phyloP scores from a whole-genome alignment of 257 asterid species.

The Capsicum rhomboideum region DNA sequence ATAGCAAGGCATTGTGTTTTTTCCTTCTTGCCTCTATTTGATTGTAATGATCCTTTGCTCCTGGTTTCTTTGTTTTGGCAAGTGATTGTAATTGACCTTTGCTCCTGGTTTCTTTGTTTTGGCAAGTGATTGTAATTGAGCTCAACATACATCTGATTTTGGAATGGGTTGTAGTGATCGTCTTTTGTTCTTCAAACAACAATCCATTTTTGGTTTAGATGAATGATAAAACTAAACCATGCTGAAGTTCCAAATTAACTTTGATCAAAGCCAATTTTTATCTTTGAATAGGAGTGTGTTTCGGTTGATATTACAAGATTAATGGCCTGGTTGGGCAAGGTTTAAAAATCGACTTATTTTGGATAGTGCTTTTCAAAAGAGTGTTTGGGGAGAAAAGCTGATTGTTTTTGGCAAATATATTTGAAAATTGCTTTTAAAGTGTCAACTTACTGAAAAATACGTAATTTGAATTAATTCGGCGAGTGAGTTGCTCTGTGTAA shows the following conservation, averaged over 20 bases:
- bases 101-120: not conserved
- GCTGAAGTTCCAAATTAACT: not conserved
- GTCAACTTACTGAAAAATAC: no score
- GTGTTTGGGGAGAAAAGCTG: no score
- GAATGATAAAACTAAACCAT: not conserved
- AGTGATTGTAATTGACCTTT: not conserved
- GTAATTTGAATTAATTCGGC: no score
- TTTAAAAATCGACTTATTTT: no score
- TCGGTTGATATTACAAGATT: not conserved
- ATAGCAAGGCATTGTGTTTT: slow-evolving; percentile 40
- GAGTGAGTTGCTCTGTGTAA: no score
- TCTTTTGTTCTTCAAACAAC: not conserved
- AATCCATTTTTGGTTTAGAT: not conserved
- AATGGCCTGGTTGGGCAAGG: no score
- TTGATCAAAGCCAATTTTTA: not conserved
- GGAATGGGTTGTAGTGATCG: not conserved
- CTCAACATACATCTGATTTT: not conserved
- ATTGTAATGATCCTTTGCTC: slow-evolving; percentile 6
- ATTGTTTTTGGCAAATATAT: no score
- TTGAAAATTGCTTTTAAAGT: no score
- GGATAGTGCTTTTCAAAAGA: no score
- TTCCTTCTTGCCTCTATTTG: slow-evolving; percentile 31
- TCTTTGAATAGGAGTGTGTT: not conserved
- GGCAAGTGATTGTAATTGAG: not conserved
- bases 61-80: not conserved